Evolutionary conservation across 2,329 filamentous ascomycete species (phyloP), one percentile per base, ranked within the genome.

Genomic region (Fusarium duplospermum): DNA sequence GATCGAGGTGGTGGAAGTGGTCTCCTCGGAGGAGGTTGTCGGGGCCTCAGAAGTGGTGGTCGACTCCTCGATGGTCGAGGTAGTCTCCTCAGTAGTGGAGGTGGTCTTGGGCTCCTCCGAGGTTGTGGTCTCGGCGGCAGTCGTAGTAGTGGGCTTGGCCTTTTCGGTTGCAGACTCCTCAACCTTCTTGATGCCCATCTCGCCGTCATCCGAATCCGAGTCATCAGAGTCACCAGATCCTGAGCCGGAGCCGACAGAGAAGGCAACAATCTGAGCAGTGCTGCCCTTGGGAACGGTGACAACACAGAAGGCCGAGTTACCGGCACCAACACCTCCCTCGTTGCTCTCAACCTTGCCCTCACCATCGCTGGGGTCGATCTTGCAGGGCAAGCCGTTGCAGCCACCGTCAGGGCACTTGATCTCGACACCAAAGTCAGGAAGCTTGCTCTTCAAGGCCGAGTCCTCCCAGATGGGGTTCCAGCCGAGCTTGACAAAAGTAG

Each of bases 331-430:
- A 42, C 89, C 84, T 33, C 83, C 79, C 22, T 87, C 82, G 20
- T 86, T 82, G 77, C 91, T 92, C 10, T 82, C 85, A 66, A 95
- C 89, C 47, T 87, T 86, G 62, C 90, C 90, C 63, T 91, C 85
- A 11, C 80, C 84, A 58, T 88, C 84, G 27, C 86, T 83, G 7
- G 92, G 90, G 76, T 93, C 88, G 75, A 94, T 94, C 69, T 87
- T 86, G 84, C 93, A 95, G 10, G 93, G 93, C n/a, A 93, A 83
- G 16, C 93, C 93, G 77, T 91, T 91, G 85, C 93, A 96, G 66
- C 87, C 84, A 27, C 87, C 88, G 35, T 88, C 87, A 8, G 88
- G 87, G 80, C 93, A 96, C 78, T 91, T 89, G 74, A 96, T 90
- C 81, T 90, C 90, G 63, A 95, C 81, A 72, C 93, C 93, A 74